Evolutionary conservation across 805 yeast genomes (phyloP), one percentile per base, ranked within the genome.

Genomic region (Priceomyces fermenticarens): DNA sequence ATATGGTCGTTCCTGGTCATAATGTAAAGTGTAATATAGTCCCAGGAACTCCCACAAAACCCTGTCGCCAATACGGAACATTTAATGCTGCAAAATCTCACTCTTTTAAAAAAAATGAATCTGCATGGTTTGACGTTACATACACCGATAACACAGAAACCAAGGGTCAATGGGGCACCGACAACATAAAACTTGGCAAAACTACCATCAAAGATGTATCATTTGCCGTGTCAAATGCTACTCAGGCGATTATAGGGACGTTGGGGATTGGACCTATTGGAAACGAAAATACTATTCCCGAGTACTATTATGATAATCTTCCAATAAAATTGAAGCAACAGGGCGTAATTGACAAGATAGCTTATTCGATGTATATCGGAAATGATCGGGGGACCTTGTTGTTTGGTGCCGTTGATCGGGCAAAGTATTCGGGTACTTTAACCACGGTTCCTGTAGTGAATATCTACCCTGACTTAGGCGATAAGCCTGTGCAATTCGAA

Each of bases 201-300:
- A 59, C 72, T 10, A 59, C 69, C 2, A 65, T 86, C 10, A 45
- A 66, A 0, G 64, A 69, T 41, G 63, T 85, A 23, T 78, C 88
- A 4, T 75, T 89, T 58, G 97, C 95, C 2, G 79, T 88, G 15
- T 93, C 86, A 2, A 78, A 79, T 54, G 58, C 60, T 27, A 77
- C 88, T 1, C 77, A 79, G 45, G 79, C 90, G 3, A 59, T 78
- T 8, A 63, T 74, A 43, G 91, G 95, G 41, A 91, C 86, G 17
- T 61, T 86, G 32, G 89, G 90, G 17, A 78, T 86, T 46, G 91
- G 93, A 8, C 68, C 84, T 38, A 63, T 77, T 4, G 85, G 80
- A 10, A 70, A 85, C 40, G 96, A 89, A 60, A 69, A 77, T 3
- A 84, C 91, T 1, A 59, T 54, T 49, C 15, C 43, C n/a, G 13